Evolutionary conservation across 1,284 basidiomycete species (phyloP), one percentile per base, ranked within the genome.

Genomic region (Cutaneotrichosporon sp.): DNA sequence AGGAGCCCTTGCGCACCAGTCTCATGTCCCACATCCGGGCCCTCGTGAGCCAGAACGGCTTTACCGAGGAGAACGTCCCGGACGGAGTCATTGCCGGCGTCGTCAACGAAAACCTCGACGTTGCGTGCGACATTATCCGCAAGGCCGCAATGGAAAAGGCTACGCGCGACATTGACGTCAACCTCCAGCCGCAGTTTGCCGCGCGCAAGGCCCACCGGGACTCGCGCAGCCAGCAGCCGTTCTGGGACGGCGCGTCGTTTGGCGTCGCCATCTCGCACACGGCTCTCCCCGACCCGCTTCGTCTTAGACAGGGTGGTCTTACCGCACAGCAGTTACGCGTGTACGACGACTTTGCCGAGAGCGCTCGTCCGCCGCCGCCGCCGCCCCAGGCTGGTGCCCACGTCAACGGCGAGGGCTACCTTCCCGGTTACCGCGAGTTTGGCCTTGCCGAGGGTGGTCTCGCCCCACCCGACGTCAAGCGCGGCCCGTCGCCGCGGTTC

Each of bases 61-160:
- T 93, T 71, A 84, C 79, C 43, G 92, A 97, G 70, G 78, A 80
- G 42, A 76, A 76, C 51, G 70, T 74, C 52, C 80, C 76, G 35
- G 80, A 79, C 62, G 78, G 76, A 41, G 78, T 78, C 42, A 81
- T 97, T 54, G 76, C 84, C 22, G 79, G 93, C 33, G 81, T 98
- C 44, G 90, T 94, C 36, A 83, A 86, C 61, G 93, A 97, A 67
- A 98, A 99, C 67, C 79, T 97, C 56, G 93, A 98, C 54, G 80
- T 92, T 49, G 94, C 94, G 15, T 97, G 94, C 72, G 83, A 84
- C 51, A 89, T 93, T 8, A 92, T 99, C 60, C 93, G 97, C 76
- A 94, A 90, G 71, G 93, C 93, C 8, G 96, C 96, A 1, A 97
- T 97, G 88, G 93, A 98, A 67, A 86, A 92, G 62, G 93, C 93